Evolutionary conservation across 371 early-diverging fungal genomes (phyloP).

Genomic region (Mortierella sp.): DNA sequence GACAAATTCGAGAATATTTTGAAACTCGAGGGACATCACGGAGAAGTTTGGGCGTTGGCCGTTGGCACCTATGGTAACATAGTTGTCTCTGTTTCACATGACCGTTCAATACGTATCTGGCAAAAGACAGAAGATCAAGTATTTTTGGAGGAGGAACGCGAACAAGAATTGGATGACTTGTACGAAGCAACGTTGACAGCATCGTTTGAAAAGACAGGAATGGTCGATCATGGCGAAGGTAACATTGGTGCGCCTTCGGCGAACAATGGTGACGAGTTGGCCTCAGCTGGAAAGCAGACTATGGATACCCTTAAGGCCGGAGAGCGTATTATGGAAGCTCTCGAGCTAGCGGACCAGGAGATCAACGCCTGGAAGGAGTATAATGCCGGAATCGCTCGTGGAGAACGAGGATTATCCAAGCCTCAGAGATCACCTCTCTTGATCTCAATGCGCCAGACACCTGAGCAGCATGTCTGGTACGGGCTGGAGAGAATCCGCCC

Average conservation of each 20-base stretch:
- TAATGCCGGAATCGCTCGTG: conserved; percentile 67
- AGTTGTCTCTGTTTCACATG: conserved; percentile 90
- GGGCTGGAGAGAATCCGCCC: conserved; percentile 82
- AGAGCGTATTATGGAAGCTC: conserved; percentile 91
- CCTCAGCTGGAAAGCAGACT: conserved; percentile 85
- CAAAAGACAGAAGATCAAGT: conserved; percentile 95
- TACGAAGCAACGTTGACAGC: conserved; percentile 84
- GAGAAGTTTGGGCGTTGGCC: conserved; percentile 94
- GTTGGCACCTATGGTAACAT: conserved; percentile 89
- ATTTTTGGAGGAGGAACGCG: conserved; percentile 96
- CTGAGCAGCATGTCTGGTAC: conserved; percentile 87
- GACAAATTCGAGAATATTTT: conserved; percentile 97
- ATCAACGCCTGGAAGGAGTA: conserved; percentile 75
- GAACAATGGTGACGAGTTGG: conserved; percentile 69
- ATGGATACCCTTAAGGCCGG: conserved; percentile 93
- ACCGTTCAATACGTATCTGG: conserved; percentile 94
- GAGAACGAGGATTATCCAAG: conserved; percentile 65
- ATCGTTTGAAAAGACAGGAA: conserved; percentile 71
- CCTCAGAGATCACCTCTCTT: conserved; percentile 79
- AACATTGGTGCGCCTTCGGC: conserved; percentile 43
- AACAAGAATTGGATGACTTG: conserved; percentile 91
- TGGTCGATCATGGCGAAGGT: conserved; percentile 62
- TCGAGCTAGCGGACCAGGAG: conserved; percentile 90
- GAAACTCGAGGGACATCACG: conserved; percentile 91
- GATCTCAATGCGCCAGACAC: conserved; percentile 76